A percentile compares a stretch with the other conserved stretches of the same genome.
Evolutionary conservation across 495 filamentous ascomycete species (phyloP).

Genomic region (Penicillium silybi): DNA sequence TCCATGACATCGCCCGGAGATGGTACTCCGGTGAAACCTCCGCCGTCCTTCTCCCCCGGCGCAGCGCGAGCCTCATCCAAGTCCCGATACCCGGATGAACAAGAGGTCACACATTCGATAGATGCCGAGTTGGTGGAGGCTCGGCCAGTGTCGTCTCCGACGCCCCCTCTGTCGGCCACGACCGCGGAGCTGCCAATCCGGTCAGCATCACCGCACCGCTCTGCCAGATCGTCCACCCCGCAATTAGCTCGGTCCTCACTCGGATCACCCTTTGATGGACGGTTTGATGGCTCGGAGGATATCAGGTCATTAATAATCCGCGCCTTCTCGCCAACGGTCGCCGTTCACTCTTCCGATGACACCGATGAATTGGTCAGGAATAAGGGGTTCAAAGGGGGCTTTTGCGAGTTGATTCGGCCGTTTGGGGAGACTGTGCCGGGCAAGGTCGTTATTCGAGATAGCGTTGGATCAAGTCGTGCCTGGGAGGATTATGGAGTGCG

Average conservation of each 20-base stretch:
- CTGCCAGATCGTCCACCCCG: constrained; percentile 56
- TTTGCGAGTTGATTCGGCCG: constrained; percentile 80
- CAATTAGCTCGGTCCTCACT: constrained; percentile 55
- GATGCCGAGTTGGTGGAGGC: constrained; percentile 48
- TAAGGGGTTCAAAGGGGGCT: constrained; percentile 79
- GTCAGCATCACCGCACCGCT: constrained; percentile 51
- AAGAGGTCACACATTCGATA: constrained; percentile 39
- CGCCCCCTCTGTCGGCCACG: constrained; percentile 32
- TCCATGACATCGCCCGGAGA: constrained; percentile 62
- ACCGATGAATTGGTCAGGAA: constrained; percentile 73
- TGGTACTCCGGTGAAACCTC: constrained; percentile 58
- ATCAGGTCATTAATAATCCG: constrained; percentile 70
- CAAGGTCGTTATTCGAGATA: constrained; percentile 87
- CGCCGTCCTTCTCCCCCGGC: constrained; percentile 53
- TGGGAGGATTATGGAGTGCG: constrained; percentile 90
- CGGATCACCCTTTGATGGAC: constrained; percentile 45
- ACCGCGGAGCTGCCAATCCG: constrained; percentile 38
- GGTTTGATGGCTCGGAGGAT: constrained; percentile 54
- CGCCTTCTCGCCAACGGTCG: constrained; percentile 83
- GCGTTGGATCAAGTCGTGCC: constrained; percentile 70
- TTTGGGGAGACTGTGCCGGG: constrained; percentile 89
- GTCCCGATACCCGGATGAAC: constrained; percentile 40
- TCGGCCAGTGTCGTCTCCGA: constrained; percentile 48
- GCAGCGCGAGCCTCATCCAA: constrained; percentile 51
- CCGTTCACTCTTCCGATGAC: constrained; percentile 76